Conservation (phyloP, 2,329 filamentous ascomycete species). For the Alternaria metachromatica region DNA sequence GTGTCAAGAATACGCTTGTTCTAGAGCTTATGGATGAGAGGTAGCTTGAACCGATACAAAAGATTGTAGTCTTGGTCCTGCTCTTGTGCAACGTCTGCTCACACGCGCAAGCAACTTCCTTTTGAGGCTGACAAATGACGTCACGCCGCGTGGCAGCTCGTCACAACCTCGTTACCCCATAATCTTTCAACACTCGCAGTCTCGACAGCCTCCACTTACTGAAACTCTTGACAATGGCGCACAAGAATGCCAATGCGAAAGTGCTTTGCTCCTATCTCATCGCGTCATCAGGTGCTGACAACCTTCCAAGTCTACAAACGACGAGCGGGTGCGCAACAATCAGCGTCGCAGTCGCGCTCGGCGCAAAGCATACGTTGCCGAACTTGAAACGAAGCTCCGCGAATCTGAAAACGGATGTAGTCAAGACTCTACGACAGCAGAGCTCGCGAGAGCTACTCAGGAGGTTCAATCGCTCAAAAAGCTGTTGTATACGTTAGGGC, state of each 20-base stretch:
- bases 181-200: not conserved
- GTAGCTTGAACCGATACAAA: not conserved
- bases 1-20: constrained; percentile 32
- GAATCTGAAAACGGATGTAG: not conserved
- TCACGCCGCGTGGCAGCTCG: not conserved
- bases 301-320: not conserved
- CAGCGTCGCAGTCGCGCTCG: not conserved
- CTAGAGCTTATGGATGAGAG: constrained; percentile 34
- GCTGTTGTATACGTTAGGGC: not conserved
- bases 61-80: not conserved
- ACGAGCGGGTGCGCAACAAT: not conserved
- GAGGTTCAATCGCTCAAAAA: not conserved
- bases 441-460: not conserved
- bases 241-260: not conserved
- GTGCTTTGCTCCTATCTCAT: not conserved
- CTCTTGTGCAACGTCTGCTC: not conserved
- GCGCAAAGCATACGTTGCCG: not conserved
- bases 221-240: not conserved
- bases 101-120: not conserved
- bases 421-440: not conserved
- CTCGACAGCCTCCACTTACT: not conserved
- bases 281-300: not conserved
- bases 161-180: not conserved
- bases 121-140: not conserved
- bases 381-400: not conserved